Evolutionary conservation across 163 green algal species (phyloP).

Genomic region (Scenedesmus sp.): DNA sequence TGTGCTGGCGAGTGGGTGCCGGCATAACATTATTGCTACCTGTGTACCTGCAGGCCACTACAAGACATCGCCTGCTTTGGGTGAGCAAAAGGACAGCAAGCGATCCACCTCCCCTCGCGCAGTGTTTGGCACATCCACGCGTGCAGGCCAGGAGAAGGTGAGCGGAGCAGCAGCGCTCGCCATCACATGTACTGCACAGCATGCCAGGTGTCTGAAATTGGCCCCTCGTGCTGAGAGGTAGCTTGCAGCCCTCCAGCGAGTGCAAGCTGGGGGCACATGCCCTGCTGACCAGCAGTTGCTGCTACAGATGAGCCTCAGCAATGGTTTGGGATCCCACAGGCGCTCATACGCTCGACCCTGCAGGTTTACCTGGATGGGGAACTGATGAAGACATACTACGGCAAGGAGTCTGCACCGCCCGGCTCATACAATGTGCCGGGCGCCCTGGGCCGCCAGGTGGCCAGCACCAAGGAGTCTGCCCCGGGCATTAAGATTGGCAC

Average conservation of each 20-base stretch:
- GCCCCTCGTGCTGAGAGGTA: no score
- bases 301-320: neutral
- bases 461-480: constrained; percentile 47
- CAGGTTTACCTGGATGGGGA: constrained; percentile 78
- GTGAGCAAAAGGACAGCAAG: constrained; percentile 72
- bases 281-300: neutral
- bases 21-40: neutral
- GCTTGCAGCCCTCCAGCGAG: no score
- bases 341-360: neutral
- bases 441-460: constrained; percentile 65
- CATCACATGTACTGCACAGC: no score
- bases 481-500: constrained; percentile 57
- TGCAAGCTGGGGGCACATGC: no score
- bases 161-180: neutral
- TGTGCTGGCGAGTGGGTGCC: no score
- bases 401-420: constrained; percentile 66
- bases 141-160: constrained; percentile 69
- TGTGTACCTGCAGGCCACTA: constrained; percentile 31
- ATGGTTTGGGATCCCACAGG: neutral
- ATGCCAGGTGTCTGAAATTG: no score
- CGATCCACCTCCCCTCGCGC: constrained; percentile 60
- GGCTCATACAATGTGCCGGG: constrained; percentile 66
- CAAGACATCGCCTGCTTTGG: constrained; percentile 51
- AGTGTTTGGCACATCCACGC: constrained; percentile 71
- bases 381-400: constrained; percentile 72